Conservation (phyloP, 805 yeast genomes). For the Ogataea saltuana region DNA sequence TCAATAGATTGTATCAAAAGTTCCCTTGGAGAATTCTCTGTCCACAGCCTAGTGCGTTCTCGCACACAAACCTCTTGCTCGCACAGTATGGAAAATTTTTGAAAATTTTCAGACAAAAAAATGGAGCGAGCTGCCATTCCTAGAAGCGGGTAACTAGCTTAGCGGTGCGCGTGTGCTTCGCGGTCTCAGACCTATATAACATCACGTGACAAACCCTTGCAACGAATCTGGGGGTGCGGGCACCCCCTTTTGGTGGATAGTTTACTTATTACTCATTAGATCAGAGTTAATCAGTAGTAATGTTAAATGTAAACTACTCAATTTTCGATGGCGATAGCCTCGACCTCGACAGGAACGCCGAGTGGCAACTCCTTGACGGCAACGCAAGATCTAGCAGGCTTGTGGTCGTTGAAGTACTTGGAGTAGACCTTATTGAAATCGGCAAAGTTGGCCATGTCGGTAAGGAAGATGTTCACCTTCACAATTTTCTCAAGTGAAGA, state of each 20-base stretch:
- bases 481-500: conserved; percentile 81
- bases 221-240: too few relatives aligned
- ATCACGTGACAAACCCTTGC: too few relatives aligned
- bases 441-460: conserved; percentile 85
- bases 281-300: too few relatives aligned
- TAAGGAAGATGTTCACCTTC: conserved; percentile 85
- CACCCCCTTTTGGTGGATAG: too few relatives aligned
- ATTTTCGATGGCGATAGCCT: conserved; percentile 69
- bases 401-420: conserved; percentile 68
- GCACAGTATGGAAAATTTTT: conserved; percentile 14
- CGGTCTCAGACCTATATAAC: background rate
- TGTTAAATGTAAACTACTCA: too few relatives aligned
- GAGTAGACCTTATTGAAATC: conserved; percentile 85
- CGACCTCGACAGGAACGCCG: conserved; percentile 86
- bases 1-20: background rate
- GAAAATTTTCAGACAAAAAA: conserved; percentile 7
- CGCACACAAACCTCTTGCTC: background rate
- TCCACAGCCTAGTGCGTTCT: background rate
- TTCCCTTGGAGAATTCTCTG: background rate
- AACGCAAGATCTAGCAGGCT: conserved; percentile 97
- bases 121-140: conserved; percentile 4
- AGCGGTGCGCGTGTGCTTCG: conserved; percentile 4
- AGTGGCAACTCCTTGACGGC: conserved; percentile 92
- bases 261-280: too few relatives aligned
- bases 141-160: background rate